phyloP scores from a whole-genome alignment of 345 rosid species.

The Pistacia atlantica region DNA sequence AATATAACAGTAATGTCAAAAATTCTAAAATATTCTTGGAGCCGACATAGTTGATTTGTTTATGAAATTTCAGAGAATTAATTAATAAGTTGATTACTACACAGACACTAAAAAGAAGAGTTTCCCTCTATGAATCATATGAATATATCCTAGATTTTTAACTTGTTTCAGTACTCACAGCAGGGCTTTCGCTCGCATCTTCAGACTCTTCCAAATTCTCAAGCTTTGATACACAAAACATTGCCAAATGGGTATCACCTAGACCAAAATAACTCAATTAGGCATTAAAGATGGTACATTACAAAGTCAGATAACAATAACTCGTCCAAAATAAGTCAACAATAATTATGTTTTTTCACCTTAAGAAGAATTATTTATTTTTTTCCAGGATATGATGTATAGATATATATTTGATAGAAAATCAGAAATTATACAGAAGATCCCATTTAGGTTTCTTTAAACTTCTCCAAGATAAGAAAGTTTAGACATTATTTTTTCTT shows the following conservation, averaged over 20 bases:
- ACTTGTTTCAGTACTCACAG: conserved; percentile 20
- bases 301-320: not conserved
- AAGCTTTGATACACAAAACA: conserved; percentile 68
- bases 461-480: not conserved
- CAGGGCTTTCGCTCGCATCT: conserved; percentile 25
- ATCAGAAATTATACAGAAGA: too few relatives aligned
- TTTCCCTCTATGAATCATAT: not conserved
- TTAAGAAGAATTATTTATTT: too few relatives aligned
- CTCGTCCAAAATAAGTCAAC: not conserved
- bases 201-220: conserved; percentile 42
- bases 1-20: not conserved
- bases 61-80: not conserved
- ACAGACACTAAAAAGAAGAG: not conserved
- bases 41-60: not conserved
- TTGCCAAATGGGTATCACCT: conserved; percentile 82
- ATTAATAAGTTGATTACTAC: not conserved
- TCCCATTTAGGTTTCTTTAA: not conserved
- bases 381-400: not conserved
- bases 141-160: conserved; percentile 16
- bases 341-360: too few relatives aligned
- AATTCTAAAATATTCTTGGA: not conserved
- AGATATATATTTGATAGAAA: not conserved
- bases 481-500: too few relatives aligned
- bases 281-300: not conserved
- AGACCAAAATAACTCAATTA: not conserved